phyloP scores from a whole-genome alignment of 2,329 filamentous ascomycete genomes.

The Colletotrichum eremochloae region DNA sequence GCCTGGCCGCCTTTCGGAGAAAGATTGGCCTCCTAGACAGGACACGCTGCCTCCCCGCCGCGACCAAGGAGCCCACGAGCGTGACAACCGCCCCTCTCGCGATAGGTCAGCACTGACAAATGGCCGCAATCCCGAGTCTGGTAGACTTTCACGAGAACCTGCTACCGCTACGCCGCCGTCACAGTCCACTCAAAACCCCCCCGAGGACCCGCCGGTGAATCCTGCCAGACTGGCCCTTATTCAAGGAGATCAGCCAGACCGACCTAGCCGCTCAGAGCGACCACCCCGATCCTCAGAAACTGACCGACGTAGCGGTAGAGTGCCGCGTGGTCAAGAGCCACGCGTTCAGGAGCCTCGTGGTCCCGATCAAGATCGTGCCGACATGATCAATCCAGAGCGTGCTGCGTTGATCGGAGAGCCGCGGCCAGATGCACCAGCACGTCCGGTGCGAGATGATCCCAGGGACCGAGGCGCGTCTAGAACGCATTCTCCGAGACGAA shows the following conservation, averaged over 20 bases:
- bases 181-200: conserved; percentile 47
- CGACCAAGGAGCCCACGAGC: conserved; percentile 55
- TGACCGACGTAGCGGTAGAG: conserved; percentile 37
- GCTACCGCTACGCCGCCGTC: conserved; percentile 43
- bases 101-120: conserved; percentile 51
- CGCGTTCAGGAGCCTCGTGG: conserved; percentile 46
- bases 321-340: conserved; percentile 44
- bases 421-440: conserved; percentile 52
- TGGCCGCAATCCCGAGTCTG: conserved; percentile 47
- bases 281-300: conserved; percentile 32
- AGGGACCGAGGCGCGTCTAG: conserved; percentile 50
- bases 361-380: conserved; percentile 48
- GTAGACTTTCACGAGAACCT: conserved; percentile 46
- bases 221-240: conserved; percentile 68
- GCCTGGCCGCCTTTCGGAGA: conserved; percentile 53
- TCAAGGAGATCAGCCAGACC: conserved; percentile 49
- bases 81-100: conserved; percentile 49
- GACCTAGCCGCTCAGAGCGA: conserved; percentile 32
- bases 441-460: conserved; percentile 58
- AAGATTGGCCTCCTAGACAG: conserved; percentile 52
- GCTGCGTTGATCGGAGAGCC: conserved; percentile 60
- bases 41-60: conserved; percentile 53
- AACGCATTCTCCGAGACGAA: conserved; percentile 65
- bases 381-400: conserved; percentile 63
- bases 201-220: conserved; percentile 65